Evolutionary conservation across 1,139 yeast species (phyloP).

Genomic region (Geotrichum phurueaensis): DNA sequence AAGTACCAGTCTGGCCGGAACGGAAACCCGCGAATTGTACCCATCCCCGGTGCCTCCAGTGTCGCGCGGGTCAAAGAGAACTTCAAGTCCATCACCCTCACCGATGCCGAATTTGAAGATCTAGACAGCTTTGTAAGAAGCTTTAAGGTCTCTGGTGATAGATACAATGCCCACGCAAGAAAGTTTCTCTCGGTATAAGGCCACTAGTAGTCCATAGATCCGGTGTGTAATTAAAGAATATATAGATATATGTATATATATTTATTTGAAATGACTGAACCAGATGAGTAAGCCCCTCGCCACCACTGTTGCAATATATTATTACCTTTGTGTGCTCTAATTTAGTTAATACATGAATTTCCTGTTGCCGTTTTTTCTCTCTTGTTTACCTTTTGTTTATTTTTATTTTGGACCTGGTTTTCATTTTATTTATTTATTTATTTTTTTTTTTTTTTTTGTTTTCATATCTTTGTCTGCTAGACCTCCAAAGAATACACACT

Average conservation of each 20-base stretch:
- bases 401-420: too few relatives aligned
- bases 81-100: slow-evolving; percentile 43
- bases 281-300: too few relatives aligned
- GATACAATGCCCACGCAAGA: slow-evolving; percentile 39
- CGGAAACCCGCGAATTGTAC: slow-evolving; percentile 54
- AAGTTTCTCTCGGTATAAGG: slow-evolving; percentile 1
- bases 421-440: too few relatives aligned
- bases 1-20: slow-evolving; percentile 38
- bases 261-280: background rate
- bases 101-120: slow-evolving; percentile 48
- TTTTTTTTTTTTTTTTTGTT: too few relatives aligned
- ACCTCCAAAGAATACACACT: too few relatives aligned
- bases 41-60: slow-evolving; percentile 73
- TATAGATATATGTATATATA: background rate
- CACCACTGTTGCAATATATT: too few relatives aligned
- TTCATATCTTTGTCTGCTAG: too few relatives aligned
- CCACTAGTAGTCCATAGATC: background rate
- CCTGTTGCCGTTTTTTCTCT: too few relatives aligned
- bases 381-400: too few relatives aligned
- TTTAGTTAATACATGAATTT: too few relatives aligned
- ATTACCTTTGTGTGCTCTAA: too few relatives aligned
- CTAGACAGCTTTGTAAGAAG: slow-evolving; percentile 39
- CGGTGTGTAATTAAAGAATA: background rate
- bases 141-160: slow-evolving; percentile 44
- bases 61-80: slow-evolving; percentile 55